A percentile compares a stretch with the other conserved stretches of the same genome.
phyloP scores from a whole-genome alignment of 2,329 filamentous ascomycete species.

The Cladosporium oxysporum region DNA sequence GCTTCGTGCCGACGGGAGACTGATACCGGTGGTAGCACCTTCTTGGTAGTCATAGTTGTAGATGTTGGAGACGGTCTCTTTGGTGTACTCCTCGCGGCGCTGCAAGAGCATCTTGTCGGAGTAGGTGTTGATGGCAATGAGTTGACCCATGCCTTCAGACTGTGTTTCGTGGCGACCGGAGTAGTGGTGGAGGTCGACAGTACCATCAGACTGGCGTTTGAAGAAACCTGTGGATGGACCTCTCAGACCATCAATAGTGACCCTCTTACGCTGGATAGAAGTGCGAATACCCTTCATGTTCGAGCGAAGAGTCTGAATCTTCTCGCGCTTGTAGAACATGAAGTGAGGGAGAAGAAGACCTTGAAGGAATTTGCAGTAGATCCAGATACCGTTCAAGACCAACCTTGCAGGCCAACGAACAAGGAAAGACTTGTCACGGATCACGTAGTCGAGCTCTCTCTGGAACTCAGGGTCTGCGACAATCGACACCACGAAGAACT shows the following conservation, averaged over 20 bases:
- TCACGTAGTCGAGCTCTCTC: conserved; percentile 51
- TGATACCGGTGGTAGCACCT: conserved; percentile 41
- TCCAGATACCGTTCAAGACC: conserved; percentile 51
- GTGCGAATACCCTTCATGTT: conserved; percentile 53
- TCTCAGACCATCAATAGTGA: conserved; percentile 49
- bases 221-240: conserved; percentile 54
- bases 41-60: conserved; percentile 52
- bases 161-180: conserved; percentile 45
- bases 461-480: conserved; percentile 56
- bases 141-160: conserved; percentile 44
- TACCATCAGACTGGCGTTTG: conserved; percentile 41
- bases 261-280: conserved; percentile 48
- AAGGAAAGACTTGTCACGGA: conserved; percentile 39
- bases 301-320: conserved; percentile 50
- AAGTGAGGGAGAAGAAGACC: conserved; percentile 50
- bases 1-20: conserved; percentile 42
- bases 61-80: conserved; percentile 47
- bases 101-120: conserved; percentile 48
- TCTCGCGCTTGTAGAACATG: conserved; percentile 51
- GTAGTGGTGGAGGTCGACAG: conserved; percentile 39
- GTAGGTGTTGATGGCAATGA: conserved; percentile 53
- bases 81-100: conserved; percentile 48
- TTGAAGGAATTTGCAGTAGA: conserved; percentile 49
- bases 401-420: conserved; percentile 43
- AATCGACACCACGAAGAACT: conserved; percentile 53